Evolutionary conservation across 208 protist genomes (phyloP).

Genomic region (Crithidia sp.): DNA sequence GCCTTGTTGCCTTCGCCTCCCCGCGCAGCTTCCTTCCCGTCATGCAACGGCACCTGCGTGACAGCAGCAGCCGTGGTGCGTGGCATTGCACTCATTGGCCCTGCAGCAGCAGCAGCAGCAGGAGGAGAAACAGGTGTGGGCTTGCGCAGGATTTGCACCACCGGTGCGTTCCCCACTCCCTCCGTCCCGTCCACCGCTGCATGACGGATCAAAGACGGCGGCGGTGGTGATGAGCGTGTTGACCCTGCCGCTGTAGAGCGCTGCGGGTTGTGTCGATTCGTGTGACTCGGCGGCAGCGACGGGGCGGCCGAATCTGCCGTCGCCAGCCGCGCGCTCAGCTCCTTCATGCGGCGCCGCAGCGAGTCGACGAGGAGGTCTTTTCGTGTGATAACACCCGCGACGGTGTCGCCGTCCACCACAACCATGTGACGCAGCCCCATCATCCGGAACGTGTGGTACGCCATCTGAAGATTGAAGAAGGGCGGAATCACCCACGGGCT

Average conservation of each 20-base stretch:
- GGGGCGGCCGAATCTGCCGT: constrained; percentile 19
- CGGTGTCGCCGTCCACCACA: constrained; percentile 84
- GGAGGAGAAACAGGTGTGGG: too few species aligned
- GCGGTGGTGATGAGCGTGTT: background rate
- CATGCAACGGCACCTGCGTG: background rate
- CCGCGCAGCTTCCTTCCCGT: too few species aligned
- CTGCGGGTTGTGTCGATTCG: constrained; percentile 4
- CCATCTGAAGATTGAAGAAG: constrained; percentile 88
- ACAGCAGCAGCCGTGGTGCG: background rate
- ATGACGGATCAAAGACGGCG: too few species aligned
- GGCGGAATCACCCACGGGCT: constrained; percentile 88
- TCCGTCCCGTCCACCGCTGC: background rate
- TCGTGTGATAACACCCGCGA: constrained; percentile 93
- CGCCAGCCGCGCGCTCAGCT: constrained; percentile 45
- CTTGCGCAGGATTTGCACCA: background rate
- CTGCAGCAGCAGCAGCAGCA: too few species aligned
- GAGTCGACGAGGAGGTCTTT: constrained; percentile 88
- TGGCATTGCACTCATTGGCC: too few species aligned
- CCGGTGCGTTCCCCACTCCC: background rate
- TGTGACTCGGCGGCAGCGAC: constrained; percentile 30
- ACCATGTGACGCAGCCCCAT: constrained; percentile 95
- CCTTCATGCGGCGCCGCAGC: constrained; percentile 54
- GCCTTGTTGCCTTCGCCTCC: too few species aligned
- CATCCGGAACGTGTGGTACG: constrained; percentile 89
- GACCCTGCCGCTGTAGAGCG: background rate